Percentiles rank a stretch among this genome's conserved stretches.
phyloP scores from a whole-genome alignment of 257 asterid genomes.

The Scutellaria barbata region DNA sequence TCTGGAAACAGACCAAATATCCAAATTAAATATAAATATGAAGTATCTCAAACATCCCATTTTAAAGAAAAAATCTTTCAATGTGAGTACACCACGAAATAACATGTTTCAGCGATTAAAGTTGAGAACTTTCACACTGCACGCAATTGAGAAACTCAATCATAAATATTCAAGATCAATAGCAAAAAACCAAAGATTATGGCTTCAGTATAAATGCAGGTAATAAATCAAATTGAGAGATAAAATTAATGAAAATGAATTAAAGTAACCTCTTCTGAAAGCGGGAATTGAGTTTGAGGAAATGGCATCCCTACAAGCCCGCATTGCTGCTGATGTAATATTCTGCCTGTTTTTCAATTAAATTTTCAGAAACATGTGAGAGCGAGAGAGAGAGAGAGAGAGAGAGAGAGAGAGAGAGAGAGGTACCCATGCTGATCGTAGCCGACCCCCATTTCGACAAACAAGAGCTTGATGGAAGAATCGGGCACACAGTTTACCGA shows the following conservation, averaged over 20 bases:
- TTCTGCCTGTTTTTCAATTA: slow-evolving; percentile 64
- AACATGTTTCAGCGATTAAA: slow-evolving; percentile 11
- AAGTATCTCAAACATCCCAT: slow-evolving; percentile 10
- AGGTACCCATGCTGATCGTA: slow-evolving; percentile 94
- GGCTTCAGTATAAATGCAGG: slow-evolving; percentile 2
- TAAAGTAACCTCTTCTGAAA: slow-evolving; percentile 69
- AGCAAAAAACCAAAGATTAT: slow-evolving; percentile 5
- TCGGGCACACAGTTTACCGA: slow-evolving; percentile 53
- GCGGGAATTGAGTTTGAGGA: slow-evolving; percentile 95
- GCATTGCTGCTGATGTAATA: slow-evolving; percentile 88
- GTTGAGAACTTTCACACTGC: background rate
- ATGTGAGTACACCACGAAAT: background rate
- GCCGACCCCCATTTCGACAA: slow-evolving; percentile 99
- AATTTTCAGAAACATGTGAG: background rate
- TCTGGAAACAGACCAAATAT: slow-evolving; percentile 10
- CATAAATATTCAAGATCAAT: background rate
- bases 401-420: slow-evolving; percentile 6
- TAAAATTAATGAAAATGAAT: background rate
- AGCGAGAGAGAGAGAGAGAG: background rate
- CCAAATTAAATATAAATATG: background rate
- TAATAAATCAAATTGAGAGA: slow-evolving; percentile 8
- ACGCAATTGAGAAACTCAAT: slow-evolving; percentile 9
- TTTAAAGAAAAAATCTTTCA: background rate
- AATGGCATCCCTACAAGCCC: slow-evolving; percentile 91
- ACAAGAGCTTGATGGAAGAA: slow-evolving; percentile 80